phyloP scores from a whole-genome alignment of 495 filamentous ascomycete genomes.

The Cladorrhinum samala region DNA sequence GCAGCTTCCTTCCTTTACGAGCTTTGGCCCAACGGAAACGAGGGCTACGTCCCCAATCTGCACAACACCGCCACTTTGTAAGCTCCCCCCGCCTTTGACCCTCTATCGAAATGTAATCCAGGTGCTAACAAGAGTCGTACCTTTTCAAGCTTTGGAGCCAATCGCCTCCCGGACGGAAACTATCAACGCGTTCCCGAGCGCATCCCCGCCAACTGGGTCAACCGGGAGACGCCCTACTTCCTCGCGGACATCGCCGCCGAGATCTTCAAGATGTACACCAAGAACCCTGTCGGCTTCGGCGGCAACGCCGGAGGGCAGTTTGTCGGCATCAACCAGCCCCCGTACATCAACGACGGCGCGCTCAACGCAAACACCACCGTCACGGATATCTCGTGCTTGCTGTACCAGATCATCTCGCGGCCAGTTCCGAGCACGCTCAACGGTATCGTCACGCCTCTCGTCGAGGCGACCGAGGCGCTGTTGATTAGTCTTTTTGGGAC shows the following conservation, averaged over 20 bases:
- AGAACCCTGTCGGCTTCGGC: constrained; percentile 6
- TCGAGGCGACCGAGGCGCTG: background rate
- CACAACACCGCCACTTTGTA: constrained; percentile 8
- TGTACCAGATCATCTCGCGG: constrained; percentile 4
- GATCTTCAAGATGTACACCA: constrained; percentile 7
- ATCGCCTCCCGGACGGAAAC: background rate
- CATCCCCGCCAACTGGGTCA: constrained; percentile 6
- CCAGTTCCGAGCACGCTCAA: constrained; percentile 4
- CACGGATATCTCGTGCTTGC: background rate
- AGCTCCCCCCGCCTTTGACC: background rate
- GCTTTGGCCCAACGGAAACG: constrained; percentile 5
- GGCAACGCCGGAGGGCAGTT: constrained; percentile 5
- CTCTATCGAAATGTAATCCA: background rate
- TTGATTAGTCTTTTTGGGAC: background rate
- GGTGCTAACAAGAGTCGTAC: background rate
- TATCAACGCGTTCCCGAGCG: constrained; percentile 5
- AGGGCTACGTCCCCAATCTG: constrained; percentile 7
- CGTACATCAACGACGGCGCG: constrained; percentile 4
- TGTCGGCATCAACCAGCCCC: background rate
- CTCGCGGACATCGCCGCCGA: constrained; percentile 2
- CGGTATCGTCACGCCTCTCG: constrained; percentile 1
- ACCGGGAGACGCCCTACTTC: constrained; percentile 1
- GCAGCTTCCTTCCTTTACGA: constrained; percentile 7
- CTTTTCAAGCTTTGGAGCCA: background rate
- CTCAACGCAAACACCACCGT: background rate